These are phyloP conservation scores for Gilbertella persicaria DNA, from an alignment of 371 early-diverging fungal species.

Conservation along the genomic window DNA sequence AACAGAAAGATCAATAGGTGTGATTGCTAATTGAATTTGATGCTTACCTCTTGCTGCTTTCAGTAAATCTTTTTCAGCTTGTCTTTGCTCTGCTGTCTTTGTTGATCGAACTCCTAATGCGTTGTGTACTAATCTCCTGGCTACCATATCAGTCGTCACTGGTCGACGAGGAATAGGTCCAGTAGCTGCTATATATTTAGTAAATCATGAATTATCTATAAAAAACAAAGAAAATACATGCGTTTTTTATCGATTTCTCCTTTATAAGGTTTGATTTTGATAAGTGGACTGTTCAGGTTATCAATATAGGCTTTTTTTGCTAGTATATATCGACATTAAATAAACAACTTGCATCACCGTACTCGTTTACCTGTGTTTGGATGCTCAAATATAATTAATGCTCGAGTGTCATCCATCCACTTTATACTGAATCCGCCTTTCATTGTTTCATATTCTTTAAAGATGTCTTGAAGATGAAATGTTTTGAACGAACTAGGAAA, in stretches of 20 bases:
- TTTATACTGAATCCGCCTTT: constrained; percentile 74
- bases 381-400: constrained; percentile 70
- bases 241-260: constrained; percentile 17
- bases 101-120: constrained; percentile 48
- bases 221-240: constrained; percentile 5
- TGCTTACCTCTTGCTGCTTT: constrained; percentile 35
- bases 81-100: constrained; percentile 51
- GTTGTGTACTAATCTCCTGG: constrained; percentile 49
- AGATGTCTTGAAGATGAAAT: constrained; percentile 56
- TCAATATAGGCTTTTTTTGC: constrained; percentile 48
- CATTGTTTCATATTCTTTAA: constrained; percentile 51
- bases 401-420: constrained; percentile 72
- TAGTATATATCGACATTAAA: constrained; percentile 5
- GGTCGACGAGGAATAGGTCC: constrained; percentile 38
- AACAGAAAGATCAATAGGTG: not conserved
- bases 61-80: constrained; percentile 30
- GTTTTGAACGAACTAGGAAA: constrained; percentile 60
- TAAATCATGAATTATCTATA: too few species aligned
- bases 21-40: not conserved
- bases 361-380: constrained; percentile 56
- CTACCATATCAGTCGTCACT: constrained; percentile 56
- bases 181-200: constrained; percentile 8
- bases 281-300: constrained; percentile 20
- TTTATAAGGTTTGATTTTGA: constrained; percentile 25
- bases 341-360: not conserved